Evolutionary conservation across 257 asterid species (phyloP), one percentile per base, ranked within the genome.

Genomic region (Galeopsis tetrahit): DNA sequence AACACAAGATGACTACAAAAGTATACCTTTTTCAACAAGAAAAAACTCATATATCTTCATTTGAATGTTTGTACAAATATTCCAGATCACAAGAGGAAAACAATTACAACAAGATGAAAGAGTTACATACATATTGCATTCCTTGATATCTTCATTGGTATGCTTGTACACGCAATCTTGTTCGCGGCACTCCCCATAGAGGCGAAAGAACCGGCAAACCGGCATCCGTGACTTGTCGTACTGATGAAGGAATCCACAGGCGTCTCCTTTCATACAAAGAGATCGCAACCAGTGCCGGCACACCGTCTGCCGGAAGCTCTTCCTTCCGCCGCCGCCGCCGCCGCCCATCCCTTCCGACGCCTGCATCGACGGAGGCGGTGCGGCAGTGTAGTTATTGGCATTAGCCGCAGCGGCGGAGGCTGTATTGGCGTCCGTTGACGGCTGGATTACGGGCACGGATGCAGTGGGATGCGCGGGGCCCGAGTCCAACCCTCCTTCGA

Each of bases 121-220:
- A 55, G 46, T 28, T 3, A 63, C 98, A 32, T 83, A 91, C 98
- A 93, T 91, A 82, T 89, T 86, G 78, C 98, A 93, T 66, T 93
- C 97, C 83, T 89, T 93, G 78, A 91, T 91, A 84, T 93, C 98
- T 76, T 93, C 97, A 74, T 86, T 93, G 9, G 97, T 91, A 62
- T 93, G 97, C 66, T 93, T 93, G 81, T 89, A 93, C 40, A 91
- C 96, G 69, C 97, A 93, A 74, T 91, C 98, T 84, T 93, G 97
- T 83, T 93, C 96, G 3, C 98, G 86, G 70, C 97, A 93, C 84
- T 93, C 97, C 4, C 97, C 98, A 10, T 87, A 84, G 5, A 85
- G 86, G 43, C 94, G 83, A 55, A 90, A 92, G 68, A 92, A 92
- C 46, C 96, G 86, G 81, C 96, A 92, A 57, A 90, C 84, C 72